Evolutionary conservation across 345 rosid species (phyloP), one percentile per base, ranked within the genome.

Genomic region (Excoecaria cochinchinensis): DNA sequence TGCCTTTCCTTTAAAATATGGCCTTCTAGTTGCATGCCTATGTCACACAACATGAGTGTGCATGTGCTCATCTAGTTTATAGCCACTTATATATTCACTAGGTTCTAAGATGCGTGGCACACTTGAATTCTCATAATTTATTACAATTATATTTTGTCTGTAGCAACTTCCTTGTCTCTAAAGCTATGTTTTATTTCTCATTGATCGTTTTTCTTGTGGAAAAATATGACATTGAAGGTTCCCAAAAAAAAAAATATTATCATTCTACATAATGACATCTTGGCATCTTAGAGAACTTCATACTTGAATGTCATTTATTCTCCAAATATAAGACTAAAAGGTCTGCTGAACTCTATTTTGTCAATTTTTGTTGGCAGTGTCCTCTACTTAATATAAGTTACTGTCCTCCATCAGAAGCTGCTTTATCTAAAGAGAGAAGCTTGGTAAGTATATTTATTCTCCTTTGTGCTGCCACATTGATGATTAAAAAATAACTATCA

Each of bases 321-420:
- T 36, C 11, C 62, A 48, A 47, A 53, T 8, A 67, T 42, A 31
- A 36, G 21, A 48, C 44, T 64, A 67, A 40, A 64, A 11, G 60
- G 60, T 74, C 8, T 73, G 71, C 77, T 63, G 72, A 79, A 76
- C 80, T 64, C 69, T 77, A 46, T 76, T 60, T 62, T 77, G 16
- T 82, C 64, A 31, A 76, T 75, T 74, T 53, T 74, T 78, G 36
- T 80, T 81, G 79, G 83, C 87, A 94, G 98, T 94, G 98, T 80
- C 96, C 97, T 73, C 87, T 94, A 74, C 94, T 92, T 60, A 94
- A 94, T 86, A 86, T 94, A 79, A 94, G 98, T 78, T 90, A 90
- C 84, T 94, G 98, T 77, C 97, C 98, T 76, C 84, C 94, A 67
- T 89, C 98, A 60, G 97, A 94, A 87, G 83, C 89, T 82, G 77